A percentile compares a stretch with the other conserved stretches of the same genome.
phyloP scores from a whole-genome alignment of 805 yeast species.

The Osmozyma mogii region DNA sequence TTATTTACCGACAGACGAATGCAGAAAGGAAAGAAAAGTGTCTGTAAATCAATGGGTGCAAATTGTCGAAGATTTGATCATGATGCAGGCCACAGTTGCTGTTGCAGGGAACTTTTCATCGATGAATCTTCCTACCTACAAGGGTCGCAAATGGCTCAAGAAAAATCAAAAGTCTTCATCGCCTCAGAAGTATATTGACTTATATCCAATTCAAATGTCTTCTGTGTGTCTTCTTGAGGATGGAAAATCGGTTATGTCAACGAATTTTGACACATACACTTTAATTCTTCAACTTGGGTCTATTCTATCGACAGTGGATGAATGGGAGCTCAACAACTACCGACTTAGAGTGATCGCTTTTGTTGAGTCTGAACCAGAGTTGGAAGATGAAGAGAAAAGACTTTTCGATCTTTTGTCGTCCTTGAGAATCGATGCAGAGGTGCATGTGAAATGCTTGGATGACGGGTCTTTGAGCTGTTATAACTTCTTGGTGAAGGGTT shows the following conservation, averaged over 20 bases:
- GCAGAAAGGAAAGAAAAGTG: slow-evolving; percentile 63
- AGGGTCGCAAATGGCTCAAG: slow-evolving; percentile 10
- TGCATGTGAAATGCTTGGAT: slow-evolving; percentile 65
- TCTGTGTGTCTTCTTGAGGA: slow-evolving; percentile 62
- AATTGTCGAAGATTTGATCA: slow-evolving; percentile 78
- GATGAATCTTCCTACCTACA: slow-evolving; percentile 51
- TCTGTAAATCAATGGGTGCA: slow-evolving; percentile 83
- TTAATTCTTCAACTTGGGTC: slow-evolving; percentile 91
- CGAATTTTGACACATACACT: slow-evolving; percentile 94
- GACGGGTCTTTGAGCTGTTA: slow-evolving; percentile 52
- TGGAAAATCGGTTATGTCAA: slow-evolving; percentile 66
- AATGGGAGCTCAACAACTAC: slow-evolving; percentile 73
- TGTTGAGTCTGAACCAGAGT: slow-evolving; percentile 70
- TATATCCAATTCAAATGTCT: slow-evolving; percentile 96
- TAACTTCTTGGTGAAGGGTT: slow-evolving; percentile 72
- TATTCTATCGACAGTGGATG: slow-evolving; percentile 84
- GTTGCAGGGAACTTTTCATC: slow-evolving; percentile 81
- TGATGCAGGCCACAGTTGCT: slow-evolving; percentile 87
- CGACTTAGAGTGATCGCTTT: slow-evolving; percentile 75
- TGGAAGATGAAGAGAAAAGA: slow-evolving; percentile 59
- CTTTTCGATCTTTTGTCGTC: slow-evolving; percentile 57
- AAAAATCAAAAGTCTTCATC: too few relatives aligned
- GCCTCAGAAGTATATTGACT: slow-evolving; percentile 68
- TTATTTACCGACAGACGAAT: slow-evolving; percentile 73
- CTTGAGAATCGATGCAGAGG: slow-evolving; percentile 77